Percentiles rank a stretch among this genome's conserved stretches.
phyloP scores from a whole-genome alignment of 495 filamentous ascomycete genomes.

The Cetradonia linearis region DNA sequence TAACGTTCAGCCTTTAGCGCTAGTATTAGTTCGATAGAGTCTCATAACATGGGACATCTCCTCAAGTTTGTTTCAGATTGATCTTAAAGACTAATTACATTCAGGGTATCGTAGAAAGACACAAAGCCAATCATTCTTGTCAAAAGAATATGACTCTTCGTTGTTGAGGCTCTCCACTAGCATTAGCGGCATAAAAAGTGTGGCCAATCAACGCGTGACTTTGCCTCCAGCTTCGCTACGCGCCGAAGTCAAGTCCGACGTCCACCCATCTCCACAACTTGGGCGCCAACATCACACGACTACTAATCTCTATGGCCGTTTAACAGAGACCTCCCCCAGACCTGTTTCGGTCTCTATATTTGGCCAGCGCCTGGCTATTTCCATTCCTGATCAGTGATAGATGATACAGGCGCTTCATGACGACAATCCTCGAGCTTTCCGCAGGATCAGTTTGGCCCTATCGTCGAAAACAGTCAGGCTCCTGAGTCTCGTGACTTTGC shows the following conservation, averaged over 20 bases:
- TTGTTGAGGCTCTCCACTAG: background rate
- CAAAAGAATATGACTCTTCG: slow-evolving; percentile 8
- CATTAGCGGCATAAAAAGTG: slow-evolving; percentile 1
- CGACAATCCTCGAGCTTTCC: background rate
- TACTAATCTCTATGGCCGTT: background rate
- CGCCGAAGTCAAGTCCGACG: slow-evolving; percentile 14
- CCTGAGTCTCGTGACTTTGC: slow-evolving; percentile 4
- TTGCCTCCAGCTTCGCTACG: slow-evolving; percentile 4
- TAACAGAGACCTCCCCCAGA: slow-evolving; percentile 1
- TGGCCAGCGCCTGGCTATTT: slow-evolving; percentile 22
- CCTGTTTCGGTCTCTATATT: slow-evolving; percentile 15
- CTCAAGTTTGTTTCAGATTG: slow-evolving; percentile 12
- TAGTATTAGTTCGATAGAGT: background rate
- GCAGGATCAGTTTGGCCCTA: background rate
- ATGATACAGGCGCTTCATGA: background rate
- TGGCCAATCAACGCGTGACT: slow-evolving; percentile 19
- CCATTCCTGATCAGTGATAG: background rate
- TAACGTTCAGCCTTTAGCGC: too few species aligned
- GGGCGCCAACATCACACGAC: slow-evolving; percentile 13
- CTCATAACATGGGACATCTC: background rate
- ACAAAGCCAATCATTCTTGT: slow-evolving; percentile 6
- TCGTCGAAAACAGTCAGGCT: background rate
- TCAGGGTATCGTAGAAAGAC: background rate
- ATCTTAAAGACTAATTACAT: background rate
- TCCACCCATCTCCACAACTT: slow-evolving; percentile 1